These are phyloP conservation scores for Ochetophila trinervis DNA, from an alignment of 306 rosid species.

Conservation along the genomic window DNA sequence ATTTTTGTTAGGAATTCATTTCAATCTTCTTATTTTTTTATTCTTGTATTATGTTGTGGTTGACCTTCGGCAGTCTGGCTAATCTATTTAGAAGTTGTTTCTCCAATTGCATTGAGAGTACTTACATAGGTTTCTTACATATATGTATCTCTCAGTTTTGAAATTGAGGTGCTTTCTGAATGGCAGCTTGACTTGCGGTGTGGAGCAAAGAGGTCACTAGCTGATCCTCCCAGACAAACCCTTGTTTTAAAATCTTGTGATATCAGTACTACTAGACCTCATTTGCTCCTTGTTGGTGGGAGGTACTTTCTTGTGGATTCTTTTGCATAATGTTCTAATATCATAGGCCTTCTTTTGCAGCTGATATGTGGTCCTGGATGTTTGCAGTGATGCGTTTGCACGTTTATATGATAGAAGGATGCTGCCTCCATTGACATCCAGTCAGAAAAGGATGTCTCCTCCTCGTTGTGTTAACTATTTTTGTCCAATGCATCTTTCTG, in stretches of 20 bases:
- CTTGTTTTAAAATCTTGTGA: constrained; percentile 88
- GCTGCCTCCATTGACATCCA: constrained; percentile 76
- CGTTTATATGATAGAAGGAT: constrained; percentile 97
- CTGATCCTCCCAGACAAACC: constrained; percentile 83
- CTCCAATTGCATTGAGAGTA: constrained; percentile 5
- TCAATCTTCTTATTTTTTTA: no score
- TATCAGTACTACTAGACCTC: constrained; percentile 85
- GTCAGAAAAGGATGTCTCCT: constrained; percentile 67
- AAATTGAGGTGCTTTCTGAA: constrained; percentile 26
- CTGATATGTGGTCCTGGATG: constrained; percentile 28
- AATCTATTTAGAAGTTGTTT: constrained; percentile 20
- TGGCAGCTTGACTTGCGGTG: constrained; percentile 90
- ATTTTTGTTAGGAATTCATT: no score
- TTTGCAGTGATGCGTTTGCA: constrained; percentile 90
- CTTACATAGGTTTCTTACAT: background rate
- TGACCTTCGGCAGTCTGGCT: background rate
- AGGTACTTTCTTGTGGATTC: constrained; percentile 53
- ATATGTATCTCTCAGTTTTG: constrained; percentile 2
- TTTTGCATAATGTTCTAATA: constrained; percentile 10
- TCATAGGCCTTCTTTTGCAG: constrained; percentile 12
- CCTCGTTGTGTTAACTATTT: constrained; percentile 94
- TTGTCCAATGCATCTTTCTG: constrained; percentile 98
- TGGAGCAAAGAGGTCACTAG: constrained; percentile 92
- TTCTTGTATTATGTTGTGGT: no score
- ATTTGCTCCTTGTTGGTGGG: constrained; percentile 96